phyloP scores from a whole-genome alignment of 805 yeast species.

The Candida nanaspora region DNA sequence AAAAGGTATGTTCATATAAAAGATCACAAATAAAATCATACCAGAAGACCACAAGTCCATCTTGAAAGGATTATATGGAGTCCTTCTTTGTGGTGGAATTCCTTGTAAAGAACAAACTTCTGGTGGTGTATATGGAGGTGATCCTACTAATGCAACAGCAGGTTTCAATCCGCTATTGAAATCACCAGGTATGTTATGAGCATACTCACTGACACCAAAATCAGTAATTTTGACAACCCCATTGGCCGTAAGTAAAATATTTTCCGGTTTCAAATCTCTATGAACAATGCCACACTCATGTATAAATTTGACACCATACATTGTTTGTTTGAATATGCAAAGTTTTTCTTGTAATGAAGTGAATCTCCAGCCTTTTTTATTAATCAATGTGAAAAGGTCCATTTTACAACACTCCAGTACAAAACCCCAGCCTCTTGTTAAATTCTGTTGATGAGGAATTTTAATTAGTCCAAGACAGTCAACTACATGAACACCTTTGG shows the following conservation, averaged over 20 bases:
- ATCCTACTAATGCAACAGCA: slow-evolving; percentile 58
- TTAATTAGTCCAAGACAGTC: slow-evolving; percentile 49
- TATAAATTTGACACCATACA: slow-evolving; percentile 56
- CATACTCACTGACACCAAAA: slow-evolving; percentile 82
- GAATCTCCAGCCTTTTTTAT: slow-evolving; percentile 55
- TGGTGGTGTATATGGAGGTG: slow-evolving; percentile 81
- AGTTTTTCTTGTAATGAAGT: slow-evolving; percentile 44
- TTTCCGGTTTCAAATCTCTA: slow-evolving; percentile 93
- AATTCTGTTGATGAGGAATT: slow-evolving; percentile 46
- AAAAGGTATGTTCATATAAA: slow-evolving; percentile 57
- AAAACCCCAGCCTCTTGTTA: slow-evolving; percentile 78
- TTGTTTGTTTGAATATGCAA: slow-evolving; percentile 70
- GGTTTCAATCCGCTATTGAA: slow-evolving; percentile 33
- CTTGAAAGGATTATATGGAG: slow-evolving; percentile 50
- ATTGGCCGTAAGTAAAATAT: slow-evolving; percentile 57
- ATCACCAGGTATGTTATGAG: slow-evolving; percentile 52
- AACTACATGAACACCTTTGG: slow-evolving; percentile 55
- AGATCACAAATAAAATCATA: slow-evolving; percentile 55
- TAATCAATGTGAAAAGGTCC: slow-evolving; percentile 56
- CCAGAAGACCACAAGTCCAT: slow-evolving; percentile 80
- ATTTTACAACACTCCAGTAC: slow-evolving; percentile 54
- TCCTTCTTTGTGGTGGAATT: slow-evolving; percentile 25
- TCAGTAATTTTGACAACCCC: slow-evolving; percentile 76
- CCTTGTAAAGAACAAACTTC: slow-evolving; percentile 57
- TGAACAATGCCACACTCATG: slow-evolving; percentile 82